phyloP scores from a whole-genome alignment of 1,284 basidiomycete genomes.

The Marasmius fiardii region DNA sequence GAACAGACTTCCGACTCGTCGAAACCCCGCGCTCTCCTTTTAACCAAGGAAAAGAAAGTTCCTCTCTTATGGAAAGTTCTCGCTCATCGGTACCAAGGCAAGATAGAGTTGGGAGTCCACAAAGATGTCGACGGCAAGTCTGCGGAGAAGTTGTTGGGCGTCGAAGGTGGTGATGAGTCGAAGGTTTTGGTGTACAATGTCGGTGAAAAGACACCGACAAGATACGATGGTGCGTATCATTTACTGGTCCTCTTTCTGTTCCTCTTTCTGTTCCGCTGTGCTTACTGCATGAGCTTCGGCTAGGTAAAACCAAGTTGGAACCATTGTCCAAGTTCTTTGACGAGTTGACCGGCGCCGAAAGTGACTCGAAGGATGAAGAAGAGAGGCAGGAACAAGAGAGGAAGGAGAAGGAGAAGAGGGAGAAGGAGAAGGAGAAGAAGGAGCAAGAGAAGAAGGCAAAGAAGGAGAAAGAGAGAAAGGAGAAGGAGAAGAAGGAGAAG shows the following conservation, averaged over 20 bases:
- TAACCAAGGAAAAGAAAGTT: constrained; percentile 74
- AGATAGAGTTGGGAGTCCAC: constrained; percentile 66
- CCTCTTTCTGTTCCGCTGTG: constrained; percentile 1
- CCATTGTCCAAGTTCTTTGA: constrained; percentile 67
- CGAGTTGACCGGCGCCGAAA: neutral
- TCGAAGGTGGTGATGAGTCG: constrained; percentile 47
- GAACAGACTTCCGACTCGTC: constrained; percentile 36
- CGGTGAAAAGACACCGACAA: constrained; percentile 48
- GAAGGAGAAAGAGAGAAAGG: neutral
- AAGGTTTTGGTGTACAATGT: constrained; percentile 66
- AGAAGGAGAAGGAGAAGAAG: neutral
- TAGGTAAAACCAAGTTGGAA: constrained; percentile 64
- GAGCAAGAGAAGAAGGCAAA: neutral
- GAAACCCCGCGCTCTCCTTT: constrained; percentile 67
- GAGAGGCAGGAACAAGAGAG: neutral
- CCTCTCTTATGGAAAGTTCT: constrained; percentile 87
- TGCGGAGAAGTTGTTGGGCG: constrained; percentile 48
- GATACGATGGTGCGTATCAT: constrained; percentile 53
- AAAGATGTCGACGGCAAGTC: constrained; percentile 64
- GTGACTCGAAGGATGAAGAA: too few species aligned
- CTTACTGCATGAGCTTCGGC: neutral
- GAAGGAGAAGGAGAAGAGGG: constrained; percentile 1
- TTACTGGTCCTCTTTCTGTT: constrained; percentile 2
- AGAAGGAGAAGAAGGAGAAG: neutral
- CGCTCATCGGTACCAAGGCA: constrained; percentile 67